Percentiles rank a stretch among this genome's conserved stretches.
Evolutionary conservation across 257 asterid species (phyloP).

Genomic region (Eustoma russellianum): DNA sequence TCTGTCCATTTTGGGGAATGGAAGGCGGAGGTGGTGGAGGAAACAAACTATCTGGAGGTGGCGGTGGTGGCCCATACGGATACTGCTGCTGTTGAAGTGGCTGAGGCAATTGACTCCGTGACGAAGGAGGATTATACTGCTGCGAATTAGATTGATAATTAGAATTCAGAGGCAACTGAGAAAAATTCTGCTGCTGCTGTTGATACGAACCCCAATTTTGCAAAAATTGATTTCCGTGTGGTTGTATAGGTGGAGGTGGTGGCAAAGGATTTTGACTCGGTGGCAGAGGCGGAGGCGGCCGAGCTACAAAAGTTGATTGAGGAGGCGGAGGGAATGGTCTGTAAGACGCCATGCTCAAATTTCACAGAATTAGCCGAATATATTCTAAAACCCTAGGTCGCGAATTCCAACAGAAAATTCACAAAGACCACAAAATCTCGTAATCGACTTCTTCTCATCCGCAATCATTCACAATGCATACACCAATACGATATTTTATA

Average conservation of each 20-base stretch:
- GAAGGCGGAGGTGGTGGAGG: constrained; percentile 57
- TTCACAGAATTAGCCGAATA: not conserved
- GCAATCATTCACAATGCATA: constrained; percentile 1
- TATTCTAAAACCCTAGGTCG: constrained; percentile 15
- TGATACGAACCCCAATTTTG: constrained; percentile 21
- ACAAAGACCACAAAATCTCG: not conserved
- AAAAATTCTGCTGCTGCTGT: constrained; percentile 25
- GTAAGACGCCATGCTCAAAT: constrained; percentile 60
- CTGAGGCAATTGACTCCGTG: constrained; percentile 31
- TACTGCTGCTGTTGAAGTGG: constrained; percentile 41
- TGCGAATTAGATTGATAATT: constrained; percentile 26
- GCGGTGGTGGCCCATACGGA: constrained; percentile 65
- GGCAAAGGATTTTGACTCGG: constrained; percentile 45
- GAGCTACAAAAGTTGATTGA: constrained; percentile 40
- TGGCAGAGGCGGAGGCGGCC: constrained; percentile 30
- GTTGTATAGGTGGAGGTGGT: constrained; percentile 24
- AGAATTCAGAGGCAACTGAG: constrained; percentile 41
- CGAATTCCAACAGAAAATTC: not conserved
- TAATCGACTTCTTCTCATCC: not conserved
- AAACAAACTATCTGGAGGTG: constrained; percentile 63
- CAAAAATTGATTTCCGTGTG: constrained; percentile 23
- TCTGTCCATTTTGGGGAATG: constrained; percentile 7
- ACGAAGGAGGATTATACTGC: constrained; percentile 33
- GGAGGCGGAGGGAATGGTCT: constrained; percentile 79
- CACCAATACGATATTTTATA: not conserved